Percentiles rank a stretch among this genome's conserved stretches.
Evolutionary conservation across 75 land plant genomes (phyloP).

Genomic region (Azolla pinnata): DNA sequence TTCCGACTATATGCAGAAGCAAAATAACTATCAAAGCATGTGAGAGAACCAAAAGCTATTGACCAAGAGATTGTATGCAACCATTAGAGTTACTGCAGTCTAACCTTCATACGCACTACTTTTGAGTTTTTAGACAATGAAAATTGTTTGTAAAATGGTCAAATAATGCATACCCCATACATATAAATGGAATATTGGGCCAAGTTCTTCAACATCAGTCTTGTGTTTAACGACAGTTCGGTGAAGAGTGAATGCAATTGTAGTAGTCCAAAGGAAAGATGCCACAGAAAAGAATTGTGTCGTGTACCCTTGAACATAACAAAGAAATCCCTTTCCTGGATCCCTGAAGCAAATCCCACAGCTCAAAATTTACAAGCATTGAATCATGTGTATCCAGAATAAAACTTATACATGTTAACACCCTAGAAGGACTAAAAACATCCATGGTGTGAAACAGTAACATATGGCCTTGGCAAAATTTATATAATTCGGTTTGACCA

Average conservation of each 20-base stretch:
- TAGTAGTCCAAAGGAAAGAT: constrained; percentile 93
- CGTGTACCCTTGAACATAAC: constrained; percentile 79
- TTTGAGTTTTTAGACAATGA: not conserved
- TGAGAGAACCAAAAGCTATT: too few species aligned
- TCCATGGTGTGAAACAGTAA: too few species aligned
- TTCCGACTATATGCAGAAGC: too few species aligned
- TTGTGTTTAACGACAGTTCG: constrained; percentile 93
- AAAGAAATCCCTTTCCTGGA: constrained; percentile 64
- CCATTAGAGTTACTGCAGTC: too few species aligned
- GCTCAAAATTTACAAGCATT: not conserved
- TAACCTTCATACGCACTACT: not conserved
- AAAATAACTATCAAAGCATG: too few species aligned
- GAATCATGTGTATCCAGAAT: too few species aligned
- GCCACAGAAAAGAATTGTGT: constrained; percentile 96
- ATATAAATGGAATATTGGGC: constrained; percentile 73
- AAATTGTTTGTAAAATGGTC: not conserved
- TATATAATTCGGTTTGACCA: too few species aligned
- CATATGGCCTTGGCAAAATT: too few species aligned
- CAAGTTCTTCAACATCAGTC: constrained; percentile 91
- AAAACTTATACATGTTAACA: too few species aligned
- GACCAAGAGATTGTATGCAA: too few species aligned
- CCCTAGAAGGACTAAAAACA: too few species aligned
- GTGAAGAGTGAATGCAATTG: constrained; percentile 90
- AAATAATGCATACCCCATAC: constrained; percentile 76
- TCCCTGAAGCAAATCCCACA: constrained; percentile 55